These are phyloP conservation scores for Sanghuangporus sanghuang DNA, from an alignment of 1,284 basidiomycete species.

Conservation along the genomic window DNA sequence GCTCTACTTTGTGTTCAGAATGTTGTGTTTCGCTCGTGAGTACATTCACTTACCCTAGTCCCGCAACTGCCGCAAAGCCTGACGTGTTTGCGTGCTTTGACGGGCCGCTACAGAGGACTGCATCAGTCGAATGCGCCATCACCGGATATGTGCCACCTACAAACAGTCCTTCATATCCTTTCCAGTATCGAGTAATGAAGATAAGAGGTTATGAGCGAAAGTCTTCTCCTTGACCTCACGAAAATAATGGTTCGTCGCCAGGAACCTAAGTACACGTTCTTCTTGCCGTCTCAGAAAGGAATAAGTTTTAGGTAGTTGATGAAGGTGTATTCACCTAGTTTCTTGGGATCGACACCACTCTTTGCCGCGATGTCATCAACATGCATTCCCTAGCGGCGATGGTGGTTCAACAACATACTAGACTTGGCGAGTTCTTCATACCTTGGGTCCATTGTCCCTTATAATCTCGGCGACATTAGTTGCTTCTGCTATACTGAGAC, in stretches of 20 bases:
- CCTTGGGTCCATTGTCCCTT: constrained; percentile 30
- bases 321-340: constrained; percentile 21
- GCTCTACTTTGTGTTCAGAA: no score
- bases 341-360: constrained; percentile 20
- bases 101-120: background rate
- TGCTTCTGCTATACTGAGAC: constrained; percentile 26
- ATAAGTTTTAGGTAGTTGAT: background rate
- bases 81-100: constrained; percentile 11
- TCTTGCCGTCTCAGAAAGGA: constrained; percentile 12
- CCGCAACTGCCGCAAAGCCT: constrained; percentile 10
- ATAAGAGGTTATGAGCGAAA: constrained; percentile 23
- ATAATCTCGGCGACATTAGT: constrained; percentile 33
- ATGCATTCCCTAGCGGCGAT: constrained; percentile 22
- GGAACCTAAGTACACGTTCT: constrained; percentile 20
- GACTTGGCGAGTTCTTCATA: constrained; percentile 12
- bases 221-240: constrained; percentile 21
- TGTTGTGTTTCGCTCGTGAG: background rate
- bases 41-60: background rate
- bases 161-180: constrained; percentile 21
- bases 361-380: constrained; percentile 24
- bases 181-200: constrained; percentile 24
- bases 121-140: background rate
- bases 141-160: background rate
- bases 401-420: background rate
- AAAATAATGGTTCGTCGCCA: constrained; percentile 24